Conservation (phyloP, 441 rosid species). For the Geranium incanum region DNA sequence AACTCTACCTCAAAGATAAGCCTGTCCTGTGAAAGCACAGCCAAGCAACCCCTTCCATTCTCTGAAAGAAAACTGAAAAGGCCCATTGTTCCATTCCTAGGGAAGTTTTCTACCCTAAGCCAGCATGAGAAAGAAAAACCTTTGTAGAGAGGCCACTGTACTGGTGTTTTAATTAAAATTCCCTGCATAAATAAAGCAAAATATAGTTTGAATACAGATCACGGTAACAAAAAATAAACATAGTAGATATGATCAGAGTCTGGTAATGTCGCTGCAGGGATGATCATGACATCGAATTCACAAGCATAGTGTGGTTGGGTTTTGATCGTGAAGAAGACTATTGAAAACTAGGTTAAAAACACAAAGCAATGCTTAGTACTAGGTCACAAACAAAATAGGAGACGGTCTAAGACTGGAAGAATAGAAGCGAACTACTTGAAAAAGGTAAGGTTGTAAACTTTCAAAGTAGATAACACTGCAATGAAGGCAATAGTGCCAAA, state of each 20-base stretch:
- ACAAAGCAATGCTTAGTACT: not conserved
- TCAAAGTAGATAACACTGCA: not conserved
- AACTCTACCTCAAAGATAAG: slow-evolving; percentile 69
- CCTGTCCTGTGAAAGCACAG: slow-evolving; percentile 62
- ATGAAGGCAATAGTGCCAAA: not conserved
- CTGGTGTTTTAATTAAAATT: slow-evolving; percentile 69
- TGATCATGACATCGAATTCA: not conserved
- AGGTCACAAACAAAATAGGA: not conserved
- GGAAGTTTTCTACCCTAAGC: slow-evolving; percentile 94
- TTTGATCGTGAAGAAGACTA: not conserved
- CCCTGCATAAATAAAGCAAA: slow-evolving; percentile 48
- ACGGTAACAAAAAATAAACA: not conserved
- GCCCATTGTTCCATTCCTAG: slow-evolving; percentile 68
- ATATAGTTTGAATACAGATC: slow-evolving; percentile 1
- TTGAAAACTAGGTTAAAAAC: not conserved
- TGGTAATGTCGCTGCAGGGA: not conserved
- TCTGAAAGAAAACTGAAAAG: slow-evolving; percentile 89
- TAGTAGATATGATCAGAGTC: not conserved
- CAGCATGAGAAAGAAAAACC: slow-evolving; percentile 98
- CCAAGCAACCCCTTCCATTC: slow-evolving; percentile 91
- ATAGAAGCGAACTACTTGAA: not conserved
- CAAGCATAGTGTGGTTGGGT: not conserved
- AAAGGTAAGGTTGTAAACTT: not conserved
- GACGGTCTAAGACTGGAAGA: not conserved
- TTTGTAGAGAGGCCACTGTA: slow-evolving; percentile 89